These are phyloP conservation scores for Eucalyptus dawsonii DNA, from an alignment of 345 rosid species.

Conservation along the genomic window DNA sequence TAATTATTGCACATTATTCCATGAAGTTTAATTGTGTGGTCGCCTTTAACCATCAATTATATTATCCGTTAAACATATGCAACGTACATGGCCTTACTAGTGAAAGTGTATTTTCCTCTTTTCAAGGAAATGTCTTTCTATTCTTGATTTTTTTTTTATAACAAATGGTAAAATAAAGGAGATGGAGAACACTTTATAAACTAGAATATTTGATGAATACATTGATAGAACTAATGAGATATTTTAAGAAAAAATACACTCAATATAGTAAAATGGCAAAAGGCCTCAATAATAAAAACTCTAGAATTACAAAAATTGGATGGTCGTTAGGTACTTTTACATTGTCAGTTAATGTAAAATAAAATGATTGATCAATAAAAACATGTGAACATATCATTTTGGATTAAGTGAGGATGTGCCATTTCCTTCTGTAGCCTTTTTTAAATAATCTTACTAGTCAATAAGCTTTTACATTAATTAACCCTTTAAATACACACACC, in stretches of 20 bases:
- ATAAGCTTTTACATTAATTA: background rate
- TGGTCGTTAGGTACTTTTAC: background rate
- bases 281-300: background rate
- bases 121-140: background rate
- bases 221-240: background rate
- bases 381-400: background rate
- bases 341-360: background rate
- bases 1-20: background rate
- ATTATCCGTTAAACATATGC: background rate
- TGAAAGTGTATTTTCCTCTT: background rate
- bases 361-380: background rate
- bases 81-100: background rate
- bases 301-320: background rate
- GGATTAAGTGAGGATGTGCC: background rate
- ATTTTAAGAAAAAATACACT: too few relatives aligned
- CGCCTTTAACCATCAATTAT: background rate
- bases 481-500: background rate
- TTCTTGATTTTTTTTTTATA: background rate
- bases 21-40: background rate
- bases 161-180: background rate
- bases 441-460: too few relatives aligned
- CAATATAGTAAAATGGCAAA: background rate
- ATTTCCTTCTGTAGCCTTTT: background rate
- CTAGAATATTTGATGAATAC: background rate
- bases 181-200: background rate